Evolutionary conservation across 2,329 filamentous ascomycete genomes (phyloP).

Genomic region (Acephala macrosclerotiorum): DNA sequence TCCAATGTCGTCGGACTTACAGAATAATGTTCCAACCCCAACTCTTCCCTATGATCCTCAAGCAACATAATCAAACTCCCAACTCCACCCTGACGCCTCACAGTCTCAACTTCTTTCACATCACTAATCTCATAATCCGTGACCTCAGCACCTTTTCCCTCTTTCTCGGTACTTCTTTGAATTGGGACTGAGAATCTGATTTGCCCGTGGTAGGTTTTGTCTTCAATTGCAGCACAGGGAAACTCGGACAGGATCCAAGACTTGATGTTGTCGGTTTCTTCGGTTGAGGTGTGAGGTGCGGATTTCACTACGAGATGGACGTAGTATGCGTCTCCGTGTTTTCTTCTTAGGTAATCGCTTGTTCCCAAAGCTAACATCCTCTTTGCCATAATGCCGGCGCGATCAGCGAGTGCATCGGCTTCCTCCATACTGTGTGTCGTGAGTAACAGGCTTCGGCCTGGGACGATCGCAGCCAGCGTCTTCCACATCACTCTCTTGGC

Average conservation of each 20-base stretch:
- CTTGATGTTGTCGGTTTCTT: conserved; percentile 72
- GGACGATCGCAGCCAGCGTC: conserved; percentile 76
- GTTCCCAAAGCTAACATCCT: conserved; percentile 87
- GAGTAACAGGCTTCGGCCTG: conserved; percentile 82
- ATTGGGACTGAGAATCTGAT: conserved; percentile 81
- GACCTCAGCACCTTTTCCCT: conserved; percentile 4
- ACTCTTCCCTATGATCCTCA: conserved; percentile 70
- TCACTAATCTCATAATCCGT: conserved; percentile 39
- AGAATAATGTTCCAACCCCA: conserved; percentile 86
- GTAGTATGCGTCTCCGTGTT: conserved; percentile 81
- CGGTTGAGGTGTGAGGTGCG: conserved; percentile 74
- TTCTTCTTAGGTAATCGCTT: conserved; percentile 72
- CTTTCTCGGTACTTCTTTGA: conserved; percentile 43
- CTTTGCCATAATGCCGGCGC: conserved; percentile 85
- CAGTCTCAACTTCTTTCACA: conserved; percentile 17
- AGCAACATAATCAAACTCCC: conserved; percentile 74
- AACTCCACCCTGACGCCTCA: conserved; percentile 50
- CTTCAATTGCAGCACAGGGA: conserved; percentile 71
- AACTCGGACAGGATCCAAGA: conserved; percentile 70
- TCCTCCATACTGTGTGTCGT: conserved; percentile 98
- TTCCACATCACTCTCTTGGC: conserved; percentile 95
- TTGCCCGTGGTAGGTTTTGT: conserved; percentile 83
- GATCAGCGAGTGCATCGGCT: conserved; percentile 83
- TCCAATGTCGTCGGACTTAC: conserved; percentile 88
- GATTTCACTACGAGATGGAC: conserved; percentile 80